Conservation (phyloP, 805 yeast genomes). For the Danielia oregonensis region DNA sequence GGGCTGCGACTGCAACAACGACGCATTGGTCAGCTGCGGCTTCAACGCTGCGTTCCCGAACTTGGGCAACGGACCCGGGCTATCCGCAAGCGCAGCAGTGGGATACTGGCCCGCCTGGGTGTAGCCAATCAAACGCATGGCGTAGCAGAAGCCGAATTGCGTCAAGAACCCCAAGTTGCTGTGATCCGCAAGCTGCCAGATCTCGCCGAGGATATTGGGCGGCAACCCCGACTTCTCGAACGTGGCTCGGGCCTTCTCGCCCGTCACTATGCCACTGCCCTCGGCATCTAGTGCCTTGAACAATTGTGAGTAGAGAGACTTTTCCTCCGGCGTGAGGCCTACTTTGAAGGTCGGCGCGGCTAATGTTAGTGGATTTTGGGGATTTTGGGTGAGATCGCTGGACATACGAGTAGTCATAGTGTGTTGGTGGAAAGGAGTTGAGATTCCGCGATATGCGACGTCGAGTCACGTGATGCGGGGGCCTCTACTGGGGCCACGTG, state of each 20-base stretch:
- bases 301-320: slow-evolving; percentile 64
- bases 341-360: slow-evolving; percentile 37
- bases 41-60: slow-evolving; percentile 38
- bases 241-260: slow-evolving; percentile 77
- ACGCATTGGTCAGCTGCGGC: slow-evolving; percentile 34
- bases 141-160: slow-evolving; percentile 75
- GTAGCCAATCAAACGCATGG: slow-evolving; percentile 86
- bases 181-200: slow-evolving; percentile 95
- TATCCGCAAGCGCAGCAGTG: slow-evolving; percentile 48
- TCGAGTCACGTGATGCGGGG: no score
- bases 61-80: slow-evolving; percentile 62
- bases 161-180: slow-evolving; percentile 81
- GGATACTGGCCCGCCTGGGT: slow-evolving; percentile 69
- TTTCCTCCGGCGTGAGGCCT: slow-evolving; percentile 70
- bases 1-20: slow-evolving; percentile 42
- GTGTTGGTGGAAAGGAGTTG: neutral
- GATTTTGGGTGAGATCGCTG: no score
- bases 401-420: no score
- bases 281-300: slow-evolving; percentile 80
- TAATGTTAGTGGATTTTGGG: slow-evolving; percentile 4
- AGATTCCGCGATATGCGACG: neutral
- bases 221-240: slow-evolving; percentile 85
- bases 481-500: no score
- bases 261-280: slow-evolving; percentile 77
- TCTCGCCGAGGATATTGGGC: slow-evolving; percentile 74